Evolutionary conservation across 2,329 filamentous ascomycete genomes (phyloP), one percentile per base, ranked within the genome.

Genomic region (Aspergillus melleus): DNA sequence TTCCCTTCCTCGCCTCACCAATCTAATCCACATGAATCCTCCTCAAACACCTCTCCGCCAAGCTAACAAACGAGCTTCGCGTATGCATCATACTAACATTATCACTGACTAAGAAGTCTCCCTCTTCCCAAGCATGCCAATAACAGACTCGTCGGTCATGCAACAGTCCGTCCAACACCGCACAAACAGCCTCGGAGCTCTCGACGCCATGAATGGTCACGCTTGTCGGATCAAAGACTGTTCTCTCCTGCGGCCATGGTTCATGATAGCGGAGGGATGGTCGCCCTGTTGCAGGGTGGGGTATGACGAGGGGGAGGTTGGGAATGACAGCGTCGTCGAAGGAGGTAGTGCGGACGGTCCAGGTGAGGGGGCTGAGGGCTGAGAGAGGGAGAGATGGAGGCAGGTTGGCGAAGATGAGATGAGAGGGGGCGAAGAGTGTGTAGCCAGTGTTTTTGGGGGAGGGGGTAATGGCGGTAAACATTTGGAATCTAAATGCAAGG

Each of bases 241-340:
- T 85, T 69, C 80, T 82, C n/a, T 72, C 75, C 49, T 79, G 73
- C 0, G 81, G 80, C 83, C 83, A 85, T 0, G 81, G 81, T 63
- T 86, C 81, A 59, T 85, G 83, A 66, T 81, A 86, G 22, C 83
- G 79, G 5, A 86, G 64, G 63, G 83, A 86, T 0, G 81, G 78
- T 12, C 74, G 71, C 0, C 73, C 75, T 0, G 80, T 83, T 0
- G 72, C 71, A 0, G 80, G 81, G 58, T 86, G 83, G 0, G 73
- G 64, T 1, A 78, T 60, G 0, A 84, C 72, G 4, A 86, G 66
- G 0, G 79, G 80, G 0, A 85, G 70, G 1, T 76, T 74, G 2
- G 63, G 71, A n/a, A 85, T 68, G 2, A 72, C 72, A 0, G 79
- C 78, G 2, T 77, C 68, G 64, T 79, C 72, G 54, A 85, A 85